phyloP scores from a whole-genome alignment of 192 early-diverging fungal genomes.

The Physocladia obscura region DNA sequence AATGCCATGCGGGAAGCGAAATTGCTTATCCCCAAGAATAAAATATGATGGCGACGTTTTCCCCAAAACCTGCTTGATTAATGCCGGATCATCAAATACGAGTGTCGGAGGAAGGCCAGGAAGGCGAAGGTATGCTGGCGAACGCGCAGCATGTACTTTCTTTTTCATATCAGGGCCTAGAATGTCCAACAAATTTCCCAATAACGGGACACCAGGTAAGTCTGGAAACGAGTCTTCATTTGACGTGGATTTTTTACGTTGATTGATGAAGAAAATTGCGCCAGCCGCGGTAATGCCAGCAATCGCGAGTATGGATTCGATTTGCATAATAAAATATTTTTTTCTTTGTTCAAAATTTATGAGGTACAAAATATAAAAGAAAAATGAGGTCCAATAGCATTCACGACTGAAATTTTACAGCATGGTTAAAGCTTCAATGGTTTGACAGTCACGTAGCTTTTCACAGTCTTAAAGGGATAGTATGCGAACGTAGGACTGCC shows the following conservation, averaged over 20 bases:
- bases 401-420: too few relatives aligned
- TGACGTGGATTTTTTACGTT: too few relatives aligned
- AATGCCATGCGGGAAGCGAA: not conserved
- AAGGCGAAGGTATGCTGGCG: not conserved
- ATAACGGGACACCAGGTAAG: not conserved
- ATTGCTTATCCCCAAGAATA: not conserved
- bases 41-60: not conserved
- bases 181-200: not conserved
- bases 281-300: too few relatives aligned
- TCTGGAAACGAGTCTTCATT: not conserved
- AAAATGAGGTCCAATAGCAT: too few relatives aligned
- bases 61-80: not conserved
- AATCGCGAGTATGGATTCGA: too few relatives aligned
- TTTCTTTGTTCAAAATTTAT: too few relatives aligned
- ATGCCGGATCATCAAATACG: not conserved
- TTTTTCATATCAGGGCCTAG: not conserved
- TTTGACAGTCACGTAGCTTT: not conserved
- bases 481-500: not conserved
- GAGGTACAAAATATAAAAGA: too few relatives aligned
- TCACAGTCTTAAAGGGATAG: not conserved
- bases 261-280: too few relatives aligned
- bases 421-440: too few relatives aligned
- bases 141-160: not conserved
- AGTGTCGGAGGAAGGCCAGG: not conserved
- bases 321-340: too few relatives aligned